These are phyloP conservation scores for Penicillium simplicissimum DNA, from an alignment of 495 filamentous ascomycete species.

Conservation along the genomic window DNA sequence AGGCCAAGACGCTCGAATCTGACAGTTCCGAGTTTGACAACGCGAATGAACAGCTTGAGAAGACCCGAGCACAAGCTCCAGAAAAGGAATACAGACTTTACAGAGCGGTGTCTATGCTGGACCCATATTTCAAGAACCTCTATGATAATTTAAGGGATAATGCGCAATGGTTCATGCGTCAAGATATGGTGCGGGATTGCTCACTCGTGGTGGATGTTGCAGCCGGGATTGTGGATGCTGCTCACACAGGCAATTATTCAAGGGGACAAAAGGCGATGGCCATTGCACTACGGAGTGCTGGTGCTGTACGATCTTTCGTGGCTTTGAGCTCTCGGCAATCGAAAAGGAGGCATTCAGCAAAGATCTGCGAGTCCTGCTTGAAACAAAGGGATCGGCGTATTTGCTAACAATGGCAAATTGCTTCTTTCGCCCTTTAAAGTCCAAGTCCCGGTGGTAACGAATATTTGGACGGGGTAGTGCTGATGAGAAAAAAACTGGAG, in stretches of 20 bases:
- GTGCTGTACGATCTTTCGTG: slow-evolving; percentile 14
- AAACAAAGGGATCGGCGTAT: background rate
- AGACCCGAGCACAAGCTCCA: background rate
- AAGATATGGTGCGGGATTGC: slow-evolving; percentile 15
- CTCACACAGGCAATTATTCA: background rate
- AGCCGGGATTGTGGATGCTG: slow-evolving; percentile 16
- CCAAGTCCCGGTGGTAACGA: background rate
- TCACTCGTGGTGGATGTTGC: slow-evolving; percentile 15
- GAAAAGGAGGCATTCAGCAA: slow-evolving; percentile 3
- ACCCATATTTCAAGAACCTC: background rate
- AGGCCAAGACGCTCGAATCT: slow-evolving; percentile 2
- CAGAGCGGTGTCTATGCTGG: slow-evolving; percentile 3
- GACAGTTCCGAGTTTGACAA: slow-evolving; percentile 1
- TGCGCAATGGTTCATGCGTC: slow-evolving; percentile 10
- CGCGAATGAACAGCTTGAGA: slow-evolving; percentile 1
- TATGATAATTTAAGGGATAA: slow-evolving; percentile 6
- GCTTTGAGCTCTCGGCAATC: slow-evolving; percentile 6
- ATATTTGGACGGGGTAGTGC: background rate
- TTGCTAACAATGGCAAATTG: background rate
- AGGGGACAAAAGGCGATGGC: slow-evolving; percentile 3
- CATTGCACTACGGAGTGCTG: slow-evolving; percentile 15
- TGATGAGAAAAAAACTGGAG: too few relatives aligned
- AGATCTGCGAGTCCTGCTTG: background rate
- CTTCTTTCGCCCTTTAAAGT: background rate
- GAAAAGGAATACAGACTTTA: slow-evolving; percentile 2